Conservation (phyloP, 371 early-diverging fungal species). For the Mortierella sp. region DNA sequence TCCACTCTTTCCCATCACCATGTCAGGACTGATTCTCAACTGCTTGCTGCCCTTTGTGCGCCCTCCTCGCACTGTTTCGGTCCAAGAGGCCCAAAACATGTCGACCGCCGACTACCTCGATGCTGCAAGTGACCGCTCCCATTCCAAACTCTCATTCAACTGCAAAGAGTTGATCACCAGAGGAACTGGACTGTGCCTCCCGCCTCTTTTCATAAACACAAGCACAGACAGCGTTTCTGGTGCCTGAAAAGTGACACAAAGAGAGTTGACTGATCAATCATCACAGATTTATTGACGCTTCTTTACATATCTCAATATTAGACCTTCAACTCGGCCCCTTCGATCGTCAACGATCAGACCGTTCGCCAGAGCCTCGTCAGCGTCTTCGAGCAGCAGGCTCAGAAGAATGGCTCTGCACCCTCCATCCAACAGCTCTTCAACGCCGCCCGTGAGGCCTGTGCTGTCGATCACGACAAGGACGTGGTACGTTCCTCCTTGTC, state of each 20-base stretch:
- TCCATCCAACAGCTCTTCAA: conserved; percentile 58
- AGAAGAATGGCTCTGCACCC: conserved; percentile 43
- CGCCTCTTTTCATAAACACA: background rate
- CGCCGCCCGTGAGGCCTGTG: conserved; percentile 59
- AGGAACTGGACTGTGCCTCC: background rate
- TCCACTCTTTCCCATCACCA: conserved; percentile 3
- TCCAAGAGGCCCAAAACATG: conserved; percentile 49
- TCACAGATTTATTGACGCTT: background rate
- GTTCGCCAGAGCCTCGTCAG: conserved; percentile 47
- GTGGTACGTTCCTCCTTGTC: conserved; percentile 32
- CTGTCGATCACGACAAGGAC: conserved; percentile 60
- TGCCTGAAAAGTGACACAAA: conserved; percentile 8
- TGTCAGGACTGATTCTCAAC: conserved; percentile 58
- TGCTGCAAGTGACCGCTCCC: conserved; percentile 36
- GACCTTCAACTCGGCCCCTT: conserved; percentile 57
- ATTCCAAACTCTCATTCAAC: background rate
- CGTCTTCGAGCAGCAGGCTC: conserved; percentile 37
- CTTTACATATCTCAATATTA: background rate
- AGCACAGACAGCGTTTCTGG: background rate
- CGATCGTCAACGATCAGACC: conserved; percentile 48
- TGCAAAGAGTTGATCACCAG: background rate
- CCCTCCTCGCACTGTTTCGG: conserved; percentile 50
- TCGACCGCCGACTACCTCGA: conserved; percentile 45
- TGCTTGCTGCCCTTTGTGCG: conserved; percentile 56
- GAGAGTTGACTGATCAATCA: background rate